These are phyloP conservation scores for Plasmodiophora brassicae DNA, from an alignment of 208 protist genomes.

Conservation along the genomic window DNA sequence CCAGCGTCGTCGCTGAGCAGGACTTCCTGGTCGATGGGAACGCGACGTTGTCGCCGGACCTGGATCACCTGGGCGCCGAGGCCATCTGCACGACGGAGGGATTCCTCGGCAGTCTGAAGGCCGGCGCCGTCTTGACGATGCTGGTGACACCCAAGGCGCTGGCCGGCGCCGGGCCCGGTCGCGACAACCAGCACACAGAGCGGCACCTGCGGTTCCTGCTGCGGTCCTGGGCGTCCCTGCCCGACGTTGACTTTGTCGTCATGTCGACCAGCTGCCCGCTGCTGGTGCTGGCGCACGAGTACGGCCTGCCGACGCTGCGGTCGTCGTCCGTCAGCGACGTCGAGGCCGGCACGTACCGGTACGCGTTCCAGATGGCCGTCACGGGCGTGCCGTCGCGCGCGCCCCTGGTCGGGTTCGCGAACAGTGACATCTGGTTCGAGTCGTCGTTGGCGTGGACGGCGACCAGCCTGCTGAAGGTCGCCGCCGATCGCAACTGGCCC, in stretches of 20 bases:
- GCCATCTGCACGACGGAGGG: no score
- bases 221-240: neutral
- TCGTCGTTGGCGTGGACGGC: neutral
- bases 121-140: no score
- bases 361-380: neutral
- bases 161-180: no score
- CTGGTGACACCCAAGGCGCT: no score
- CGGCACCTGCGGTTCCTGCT: neutral
- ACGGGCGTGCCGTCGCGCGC: neutral
- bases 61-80: no score
- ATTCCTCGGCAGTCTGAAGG: no score
- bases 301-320: neutral
- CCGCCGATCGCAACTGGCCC: neutral
- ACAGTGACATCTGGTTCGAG: constrained; percentile 26
- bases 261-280: neutral
- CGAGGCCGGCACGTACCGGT: neutral
- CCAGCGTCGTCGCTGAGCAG: no score
- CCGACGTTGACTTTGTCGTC: neutral
- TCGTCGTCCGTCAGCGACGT: neutral
- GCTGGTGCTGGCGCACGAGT: neutral
- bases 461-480: neutral
- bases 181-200: neutral
- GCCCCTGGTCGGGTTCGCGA: neutral
- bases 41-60: no score
- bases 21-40: no score